A percentile compares a stretch with the other conserved stretches of the same genome.
Evolutionary conservation across 2,329 filamentous ascomycete genomes (phyloP).

Genomic region (Xylariales sp.): DNA sequence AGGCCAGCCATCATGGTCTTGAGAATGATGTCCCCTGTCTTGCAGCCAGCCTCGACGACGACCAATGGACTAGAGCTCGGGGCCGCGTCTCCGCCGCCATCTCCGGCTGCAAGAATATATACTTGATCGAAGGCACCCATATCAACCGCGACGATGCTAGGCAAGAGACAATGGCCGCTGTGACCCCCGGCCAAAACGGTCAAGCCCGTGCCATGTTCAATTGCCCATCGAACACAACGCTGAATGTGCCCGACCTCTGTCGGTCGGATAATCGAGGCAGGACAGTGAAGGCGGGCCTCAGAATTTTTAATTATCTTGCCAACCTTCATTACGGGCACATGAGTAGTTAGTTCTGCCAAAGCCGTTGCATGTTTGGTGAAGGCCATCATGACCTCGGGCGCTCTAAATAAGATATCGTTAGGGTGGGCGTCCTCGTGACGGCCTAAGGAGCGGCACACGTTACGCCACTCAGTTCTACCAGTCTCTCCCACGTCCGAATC

Average conservation of each 20-base stretch:
- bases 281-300: conserved; percentile 59
- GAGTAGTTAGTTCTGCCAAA: conserved; percentile 56
- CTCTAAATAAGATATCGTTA: conserved; percentile 59
- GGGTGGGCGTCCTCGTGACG: conserved; percentile 52
- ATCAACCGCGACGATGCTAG: conserved; percentile 66
- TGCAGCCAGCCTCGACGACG: conserved; percentile 67
- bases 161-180: conserved; percentile 67
- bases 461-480: conserved; percentile 59
- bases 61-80: conserved; percentile 53
- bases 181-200: conserved; percentile 69
- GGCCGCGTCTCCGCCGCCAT: conserved; percentile 38
- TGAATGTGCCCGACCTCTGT: conserved; percentile 62
- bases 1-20: conserved; percentile 59
- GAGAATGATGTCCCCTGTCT: conserved; percentile 63
- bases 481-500: conserved; percentile 48
- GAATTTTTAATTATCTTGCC: conserved; percentile 60
- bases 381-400: conserved; percentile 61
- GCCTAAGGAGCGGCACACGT: conserved; percentile 62
- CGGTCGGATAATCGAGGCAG: conserved; percentile 60
- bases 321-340: conserved; percentile 53
- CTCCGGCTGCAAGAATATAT: conserved; percentile 52
- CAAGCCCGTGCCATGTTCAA: conserved; percentile 57
- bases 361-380: conserved; percentile 61
- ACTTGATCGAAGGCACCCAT: conserved; percentile 67
- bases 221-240: conserved; percentile 66